Evolutionary conservation across 257 asterid species (phyloP), one percentile per base, ranked within the genome.

Genomic region (Coffea eugenioides): DNA sequence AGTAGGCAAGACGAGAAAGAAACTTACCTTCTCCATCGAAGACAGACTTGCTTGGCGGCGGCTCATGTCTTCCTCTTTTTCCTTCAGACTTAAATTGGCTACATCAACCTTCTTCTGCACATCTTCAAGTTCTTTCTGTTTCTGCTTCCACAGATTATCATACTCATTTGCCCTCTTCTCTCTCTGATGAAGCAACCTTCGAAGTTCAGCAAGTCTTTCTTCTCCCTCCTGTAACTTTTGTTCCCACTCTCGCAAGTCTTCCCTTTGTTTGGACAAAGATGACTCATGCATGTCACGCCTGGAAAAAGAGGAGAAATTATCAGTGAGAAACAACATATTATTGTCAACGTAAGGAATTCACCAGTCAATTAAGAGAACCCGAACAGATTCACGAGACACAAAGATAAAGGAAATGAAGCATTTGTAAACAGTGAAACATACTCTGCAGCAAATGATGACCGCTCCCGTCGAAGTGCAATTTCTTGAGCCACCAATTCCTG

Each of bases 211-310:
- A 70, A 94, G 83, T 82, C 96, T 89, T 85, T 92, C 97, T 90
- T 94, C 99, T 71, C 93, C 91, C 85, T 86, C 97, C 78, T 86
- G 91, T 76, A 96, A 87, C 78, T 90, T 96, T 69, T 80, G 84
- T 81, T 96, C 99, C 97, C 98, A 91, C 83, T 91, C 98, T 68
- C 96, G 89, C 71, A 91, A 77, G 85, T 96, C 99, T 81, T 94
- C 99, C 89, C 91, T 87, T 83, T 96, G 97, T 79, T 91, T 92
- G 83, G 91, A 88, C 76, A 96, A 75, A 77, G 88, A 36, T 73
- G 86, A 67, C 77, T 89, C 94, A 72, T 88, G 96, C 82, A 91
- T 82, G 75, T 88, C 94, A 84, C 97, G 91, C 87, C 99, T 96
- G 87, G 54, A 27, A 83, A 84, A 75, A 23, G 25, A 25, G 31